Conservation (phyloP, 2,329 filamentous ascomycete species). For the Aspergillus uvarum region DNA sequence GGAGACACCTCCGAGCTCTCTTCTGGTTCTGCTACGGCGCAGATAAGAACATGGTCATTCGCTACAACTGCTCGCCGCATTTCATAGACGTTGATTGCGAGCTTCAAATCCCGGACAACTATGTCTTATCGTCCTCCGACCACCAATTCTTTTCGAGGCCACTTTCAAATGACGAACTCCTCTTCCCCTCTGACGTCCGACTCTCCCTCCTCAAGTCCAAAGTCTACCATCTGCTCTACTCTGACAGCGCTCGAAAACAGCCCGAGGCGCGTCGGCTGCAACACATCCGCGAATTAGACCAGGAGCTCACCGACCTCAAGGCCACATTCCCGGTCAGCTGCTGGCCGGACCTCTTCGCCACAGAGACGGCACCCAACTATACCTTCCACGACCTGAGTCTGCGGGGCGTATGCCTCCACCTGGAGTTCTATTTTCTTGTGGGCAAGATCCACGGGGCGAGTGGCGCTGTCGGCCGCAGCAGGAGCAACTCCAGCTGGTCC, state of each 20-base stretch:
- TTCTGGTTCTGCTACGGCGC: conserved; percentile 28
- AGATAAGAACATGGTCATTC: conserved; percentile 26
- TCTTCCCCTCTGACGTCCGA: conserved; percentile 28
- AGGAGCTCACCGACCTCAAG: conserved; percentile 22
- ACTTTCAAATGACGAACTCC: conserved; percentile 20
- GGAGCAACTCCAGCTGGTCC: conserved; percentile 3
- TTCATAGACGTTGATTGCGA: conserved; percentile 26
- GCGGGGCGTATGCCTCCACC: conserved; percentile 25
- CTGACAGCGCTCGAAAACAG: conserved; percentile 11
- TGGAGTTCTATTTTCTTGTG: conserved; percentile 29
- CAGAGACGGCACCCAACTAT: conserved; percentile 19
- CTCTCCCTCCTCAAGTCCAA: conserved; percentile 25
- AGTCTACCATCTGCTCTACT: conserved; percentile 23
- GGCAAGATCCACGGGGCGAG: conserved; percentile 26
- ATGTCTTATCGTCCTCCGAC: conserved; percentile 19
- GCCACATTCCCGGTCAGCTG: conserved; percentile 19
- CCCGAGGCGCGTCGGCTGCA: conserved; percentile 23
- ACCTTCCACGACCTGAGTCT: conserved; percentile 26
- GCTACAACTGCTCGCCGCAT: conserved; percentile 20
- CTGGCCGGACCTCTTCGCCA: conserved; percentile 22
- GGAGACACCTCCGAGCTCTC: conserved; percentile 22
- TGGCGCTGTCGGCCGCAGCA: neutral
- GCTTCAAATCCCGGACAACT: conserved; percentile 22
- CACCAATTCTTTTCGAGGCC: conserved; percentile 24
- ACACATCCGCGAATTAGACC: conserved; percentile 25